These are phyloP conservation scores for Paragyromitra xinjiangensis DNA, from an alignment of 495 filamentous ascomycete genomes.

Conservation along the genomic window DNA sequence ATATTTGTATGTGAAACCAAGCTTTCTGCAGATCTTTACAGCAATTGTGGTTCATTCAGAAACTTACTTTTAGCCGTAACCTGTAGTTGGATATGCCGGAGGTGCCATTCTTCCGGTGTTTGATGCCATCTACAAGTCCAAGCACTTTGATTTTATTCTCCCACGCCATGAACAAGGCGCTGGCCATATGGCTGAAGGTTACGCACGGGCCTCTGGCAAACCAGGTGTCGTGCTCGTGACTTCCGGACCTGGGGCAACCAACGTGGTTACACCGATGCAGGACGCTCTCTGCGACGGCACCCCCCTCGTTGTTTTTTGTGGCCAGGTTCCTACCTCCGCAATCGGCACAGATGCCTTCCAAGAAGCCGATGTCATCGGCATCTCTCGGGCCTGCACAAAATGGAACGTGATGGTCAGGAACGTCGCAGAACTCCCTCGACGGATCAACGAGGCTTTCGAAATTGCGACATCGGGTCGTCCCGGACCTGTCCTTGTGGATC, in stretches of 20 bases:
- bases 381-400: constrained; percentile 80
- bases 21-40: constrained; percentile 35
- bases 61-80: constrained; percentile 35
- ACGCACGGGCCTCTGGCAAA: constrained; percentile 76
- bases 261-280: constrained; percentile 80
- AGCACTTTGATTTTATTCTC: constrained; percentile 80
- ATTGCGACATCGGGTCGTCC: constrained; percentile 79
- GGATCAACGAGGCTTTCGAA: constrained; percentile 87
- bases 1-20: constrained; percentile 74
- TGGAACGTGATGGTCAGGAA: constrained; percentile 88
- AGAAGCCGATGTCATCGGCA: constrained; percentile 79
- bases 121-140: constrained; percentile 82
- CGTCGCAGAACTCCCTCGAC: constrained; percentile 76
- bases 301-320: constrained; percentile 79
- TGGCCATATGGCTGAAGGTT: constrained; percentile 83
- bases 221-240: constrained; percentile 82
- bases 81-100: constrained; percentile 74
- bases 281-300: constrained; percentile 81
- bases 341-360: constrained; percentile 85
- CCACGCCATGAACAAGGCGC: constrained; percentile 83
- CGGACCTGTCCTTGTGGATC: constrained; percentile 80
- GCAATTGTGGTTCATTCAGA: constrained; percentile 31
- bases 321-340: constrained; percentile 75
- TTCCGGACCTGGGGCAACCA: constrained; percentile 80
- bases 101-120: constrained; percentile 85